These are phyloP conservation scores for Zymoseptoria tritici DNA, from an alignment of 2,329 filamentous ascomycete species.

Conservation along the genomic window DNA sequence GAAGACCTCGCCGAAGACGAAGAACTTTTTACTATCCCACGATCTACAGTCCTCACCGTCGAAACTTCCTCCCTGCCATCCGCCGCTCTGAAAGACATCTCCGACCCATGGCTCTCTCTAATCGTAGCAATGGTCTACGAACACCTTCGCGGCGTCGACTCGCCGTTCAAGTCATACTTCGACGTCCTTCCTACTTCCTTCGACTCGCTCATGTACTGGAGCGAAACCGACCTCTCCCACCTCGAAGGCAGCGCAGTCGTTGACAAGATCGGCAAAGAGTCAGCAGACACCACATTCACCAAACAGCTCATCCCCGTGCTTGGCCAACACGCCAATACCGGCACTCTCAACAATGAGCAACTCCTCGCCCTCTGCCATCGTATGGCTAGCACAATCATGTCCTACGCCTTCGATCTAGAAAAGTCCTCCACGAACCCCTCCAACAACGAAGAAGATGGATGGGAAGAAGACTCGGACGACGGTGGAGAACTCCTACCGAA, in stretches of 20 bases:
- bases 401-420: constrained; percentile 81
- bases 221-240: constrained; percentile 57
- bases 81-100: constrained; percentile 26
- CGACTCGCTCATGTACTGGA: constrained; percentile 89
- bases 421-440: constrained; percentile 42
- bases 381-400: constrained; percentile 86
- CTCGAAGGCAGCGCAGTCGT: constrained; percentile 72
- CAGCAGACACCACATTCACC: constrained; percentile 63
- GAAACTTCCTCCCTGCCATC: constrained; percentile 61
- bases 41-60: constrained; percentile 60
- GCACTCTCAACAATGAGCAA: constrained; percentile 37
- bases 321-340: constrained; percentile 31
- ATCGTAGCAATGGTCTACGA: constrained; percentile 82
- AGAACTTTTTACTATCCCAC: constrained; percentile 72
- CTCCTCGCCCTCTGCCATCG: constrained; percentile 58
- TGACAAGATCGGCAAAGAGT: constrained; percentile 65
- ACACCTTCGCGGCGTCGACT: constrained; percentile 50
- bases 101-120: constrained; percentile 46
- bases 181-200: constrained; percentile 64
- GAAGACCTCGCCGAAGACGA: constrained; percentile 65
- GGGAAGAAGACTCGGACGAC: constrained; percentile 40
- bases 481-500: constrained; percentile 47
- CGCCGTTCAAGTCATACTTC: constrained; percentile 72
- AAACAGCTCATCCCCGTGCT: constrained; percentile 49
- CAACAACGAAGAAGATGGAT: constrained; percentile 47